Base-by-base conservation (phyloP, 2,329 filamentous ascomycete genomes). In the Phoma herbarum region DNA sequence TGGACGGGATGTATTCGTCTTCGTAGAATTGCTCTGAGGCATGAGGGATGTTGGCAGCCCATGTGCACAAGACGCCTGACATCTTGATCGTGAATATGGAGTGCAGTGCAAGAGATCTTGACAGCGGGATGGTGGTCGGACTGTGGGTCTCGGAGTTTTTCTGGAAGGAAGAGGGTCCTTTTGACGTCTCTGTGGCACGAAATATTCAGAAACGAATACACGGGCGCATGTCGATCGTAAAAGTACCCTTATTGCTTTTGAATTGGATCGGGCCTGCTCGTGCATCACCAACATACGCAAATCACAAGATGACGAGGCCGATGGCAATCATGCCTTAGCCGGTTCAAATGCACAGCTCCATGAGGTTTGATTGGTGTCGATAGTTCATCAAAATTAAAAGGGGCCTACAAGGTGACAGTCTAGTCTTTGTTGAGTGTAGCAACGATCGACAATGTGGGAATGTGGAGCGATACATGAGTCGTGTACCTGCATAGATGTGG, bases 41-140 rank as follows among this genome's bases (percentile, higher is more conserved):
- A 6, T 64, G 37, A 5, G 64, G 52, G 14, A 70, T 23, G 11
- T 60, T 64, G 18, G 57, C 57, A 31, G 67, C 66, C 67, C 67
- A 70, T 26, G 50, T 42, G 42, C 61, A 67, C 9, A 64, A 14
- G 18, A 70, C 42, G n/a, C 61, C 65, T 16, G 67, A 45, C 67
- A 68, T 70, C 2, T 33, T 56, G 18, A 8, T 5, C 20, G n/a
- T 28, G 26, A 3, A 28, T 26, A 2, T 25, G 18, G 14, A 5
- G 12, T 6, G 12, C 5, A 33, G 35, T 26, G 22, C 25, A 31
- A 4, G 12, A 12, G 14, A 33, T 20, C 6, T 16, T 23, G 18
- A 16, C 7, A 25, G 18, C 28, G 39, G 28, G 20, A 16, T 2
- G 11, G 12, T 20, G 18, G 12, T 35, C 18, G 29, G 20, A 20